Evolutionary conservation across 345 rosid genomes (phyloP), one percentile per base, ranked within the genome.

Genomic region (Hibiscus syriacus): DNA sequence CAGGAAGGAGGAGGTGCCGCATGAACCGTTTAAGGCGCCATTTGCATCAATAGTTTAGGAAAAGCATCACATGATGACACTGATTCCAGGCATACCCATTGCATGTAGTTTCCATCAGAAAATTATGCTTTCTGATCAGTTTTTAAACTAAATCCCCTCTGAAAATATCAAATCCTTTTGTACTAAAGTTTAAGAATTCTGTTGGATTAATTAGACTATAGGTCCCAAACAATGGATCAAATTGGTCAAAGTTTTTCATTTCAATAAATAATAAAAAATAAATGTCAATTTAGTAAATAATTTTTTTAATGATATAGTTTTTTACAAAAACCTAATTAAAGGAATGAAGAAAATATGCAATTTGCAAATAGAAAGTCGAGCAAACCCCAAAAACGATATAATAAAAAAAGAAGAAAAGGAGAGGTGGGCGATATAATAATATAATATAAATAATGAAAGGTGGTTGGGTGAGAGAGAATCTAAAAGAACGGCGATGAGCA

Each of bases 1-100:
- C 72, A 82, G 55, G 89, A 85, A 17, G 64, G 56, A 54, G 74
- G 74, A 30, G 63, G 73, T 20, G 68, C 59, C 56, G 27, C 79
- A 48, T 76, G 48, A 78, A 34, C 45, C 59, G 34, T 34, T 49
- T 26, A 41, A 25, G 25, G 22, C 23, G 14, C 14, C 8, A 38
- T 60, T 2, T 38, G n/a, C 26, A 7, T 57, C 10, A n/a, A 30
- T 38, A 7, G 2, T 7, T 17, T 43, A 1, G 29, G n/a, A n/a
- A n/a, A n/a, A n/a, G n/a, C n/a, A n/a, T n/a, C n/a, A n/a, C n/a
- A 61, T n/a, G 22, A 64, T n/a, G 69, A 50, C 27, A 19, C 69
- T 50, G 26, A 16, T 36, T 60, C 20, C 48, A 19, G 39, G 52
- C 29, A 62, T 41, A 62, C 34, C 66, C 66, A 41, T 22, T 41